A percentile compares a stretch with the other conserved stretches of the same genome.
phyloP scores from a whole-genome alignment of 1,284 basidiomycete genomes.

The Wolfiporia cocos region DNA sequence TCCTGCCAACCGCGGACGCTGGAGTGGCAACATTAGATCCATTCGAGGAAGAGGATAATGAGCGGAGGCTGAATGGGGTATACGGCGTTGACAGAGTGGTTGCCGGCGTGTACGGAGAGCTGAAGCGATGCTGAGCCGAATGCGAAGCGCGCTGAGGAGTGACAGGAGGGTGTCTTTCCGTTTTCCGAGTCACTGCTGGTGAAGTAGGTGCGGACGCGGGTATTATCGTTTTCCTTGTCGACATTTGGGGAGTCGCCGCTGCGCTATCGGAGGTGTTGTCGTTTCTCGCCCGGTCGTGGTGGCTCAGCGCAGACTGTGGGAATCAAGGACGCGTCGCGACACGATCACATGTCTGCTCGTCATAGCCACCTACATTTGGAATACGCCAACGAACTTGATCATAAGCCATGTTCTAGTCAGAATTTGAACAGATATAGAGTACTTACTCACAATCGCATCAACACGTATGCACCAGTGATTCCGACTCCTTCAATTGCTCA shows the following conservation, averaged over 20 bases:
- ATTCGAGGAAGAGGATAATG: slow-evolving; percentile 44
- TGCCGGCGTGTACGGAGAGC: slow-evolving; percentile 37
- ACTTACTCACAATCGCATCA: no score
- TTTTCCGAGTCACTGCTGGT: slow-evolving; percentile 34
- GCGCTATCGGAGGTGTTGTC: slow-evolving; percentile 20
- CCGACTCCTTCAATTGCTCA: no score
- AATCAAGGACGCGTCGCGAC: slow-evolving; percentile 20
- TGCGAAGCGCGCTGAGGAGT: slow-evolving; percentile 40
- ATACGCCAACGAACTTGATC: no score
- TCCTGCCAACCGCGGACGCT: slow-evolving; percentile 29
- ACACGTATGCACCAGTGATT: no score
- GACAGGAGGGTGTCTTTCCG: slow-evolving; percentile 30
- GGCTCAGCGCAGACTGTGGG: slow-evolving; percentile 18
- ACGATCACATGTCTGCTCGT: slow-evolving; percentile 22
- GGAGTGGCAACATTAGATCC: slow-evolving; percentile 54
- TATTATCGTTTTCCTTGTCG: slow-evolving; percentile 24
- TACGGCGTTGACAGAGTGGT: slow-evolving; percentile 47
- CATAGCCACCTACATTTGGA: no score
- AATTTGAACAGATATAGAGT: no score
- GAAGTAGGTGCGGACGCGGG: slow-evolving; percentile 42
- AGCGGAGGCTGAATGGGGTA: slow-evolving; percentile 61
- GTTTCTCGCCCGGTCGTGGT: slow-evolving; percentile 19
- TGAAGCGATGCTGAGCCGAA: slow-evolving; percentile 29
- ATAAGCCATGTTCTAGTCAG: no score
- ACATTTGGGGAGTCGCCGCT: slow-evolving; percentile 16